Evolutionary conservation across 1,284 basidiomycete genomes (phyloP).

Genomic region (Cutaneotrichosporon mucoides): DNA sequence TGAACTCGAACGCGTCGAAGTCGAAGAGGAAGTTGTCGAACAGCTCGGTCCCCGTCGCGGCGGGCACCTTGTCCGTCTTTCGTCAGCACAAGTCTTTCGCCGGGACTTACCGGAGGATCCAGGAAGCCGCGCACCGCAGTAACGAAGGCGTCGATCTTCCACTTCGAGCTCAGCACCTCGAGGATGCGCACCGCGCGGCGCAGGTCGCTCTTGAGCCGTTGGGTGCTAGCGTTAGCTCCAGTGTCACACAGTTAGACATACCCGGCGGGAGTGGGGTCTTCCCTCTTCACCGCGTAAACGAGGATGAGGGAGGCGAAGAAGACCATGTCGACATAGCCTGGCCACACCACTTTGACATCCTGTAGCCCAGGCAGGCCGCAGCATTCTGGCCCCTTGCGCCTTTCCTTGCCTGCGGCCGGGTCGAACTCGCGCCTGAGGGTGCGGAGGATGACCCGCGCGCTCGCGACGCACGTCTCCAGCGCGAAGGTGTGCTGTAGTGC

Average conservation of each 20-base stretch:
- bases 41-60: background rate
- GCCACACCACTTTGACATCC: conserved; percentile 15
- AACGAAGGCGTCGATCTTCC: conserved; percentile 15
- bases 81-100: background rate
- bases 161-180: conserved; percentile 4
- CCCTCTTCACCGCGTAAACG: conserved; percentile 19
- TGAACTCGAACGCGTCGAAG: conserved; percentile 8
- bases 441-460: conserved; percentile 18
- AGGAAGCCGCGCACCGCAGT: conserved; percentile 8
- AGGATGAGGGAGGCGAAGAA: conserved; percentile 25
- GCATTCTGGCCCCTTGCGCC: background rate
- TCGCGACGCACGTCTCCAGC: conserved; percentile 20
- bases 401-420: background rate
- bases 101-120: background rate
- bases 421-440: conserved; percentile 5
- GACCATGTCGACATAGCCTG: conserved; percentile 28
- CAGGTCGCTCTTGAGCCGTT: conserved; percentile 1
- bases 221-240: background rate
- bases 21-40: conserved; percentile 19
- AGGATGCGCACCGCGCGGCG: conserved; percentile 5
- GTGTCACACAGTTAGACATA: background rate
- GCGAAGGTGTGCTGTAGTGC: conserved; percentile 19
- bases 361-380: background rate
- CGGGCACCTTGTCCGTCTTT: background rate
- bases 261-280: background rate